Conservation (phyloP, 805 yeast species). For the Allodekkera sacchari region DNA sequence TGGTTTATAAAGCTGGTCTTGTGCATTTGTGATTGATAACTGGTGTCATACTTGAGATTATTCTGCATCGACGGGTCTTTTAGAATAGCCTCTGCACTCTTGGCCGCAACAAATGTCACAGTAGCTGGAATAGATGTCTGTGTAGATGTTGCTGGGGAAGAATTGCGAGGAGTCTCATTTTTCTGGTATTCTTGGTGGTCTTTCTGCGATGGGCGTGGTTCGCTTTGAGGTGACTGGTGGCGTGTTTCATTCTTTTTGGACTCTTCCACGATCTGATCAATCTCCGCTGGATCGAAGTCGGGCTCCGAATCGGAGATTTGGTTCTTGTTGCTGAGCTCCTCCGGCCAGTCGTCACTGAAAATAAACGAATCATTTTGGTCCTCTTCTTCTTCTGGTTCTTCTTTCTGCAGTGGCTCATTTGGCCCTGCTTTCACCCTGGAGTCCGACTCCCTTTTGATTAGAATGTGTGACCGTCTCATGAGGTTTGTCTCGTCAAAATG, state of each 20-base stretch:
- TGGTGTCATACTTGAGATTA: conserved; percentile 44
- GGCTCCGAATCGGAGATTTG: conserved; percentile 19
- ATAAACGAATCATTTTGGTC: conserved; percentile 42
- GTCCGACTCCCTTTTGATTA: neutral
- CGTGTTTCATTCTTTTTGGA: neutral
- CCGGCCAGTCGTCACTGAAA: conserved; percentile 39
- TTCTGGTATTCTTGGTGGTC: neutral
- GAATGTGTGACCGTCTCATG: no score
- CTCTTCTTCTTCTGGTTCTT: conserved; percentile 4
- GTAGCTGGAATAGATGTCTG: conserved; percentile 16
- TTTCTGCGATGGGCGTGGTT: neutral
- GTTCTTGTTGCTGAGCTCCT: conserved; percentile 11
- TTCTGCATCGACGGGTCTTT: conserved; percentile 30
- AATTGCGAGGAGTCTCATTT: no score
- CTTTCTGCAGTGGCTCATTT: neutral
- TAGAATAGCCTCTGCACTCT: conserved; percentile 50
- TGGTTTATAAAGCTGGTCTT: conserved; percentile 52
- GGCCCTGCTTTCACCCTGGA: neutral
- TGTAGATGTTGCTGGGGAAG: conserved; percentile 9
- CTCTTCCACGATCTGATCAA: conserved; percentile 3
- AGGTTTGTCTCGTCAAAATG: conserved; percentile 23
- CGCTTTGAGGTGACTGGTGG: conserved; percentile 5
- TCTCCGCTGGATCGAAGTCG: conserved; percentile 23
- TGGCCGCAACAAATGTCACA: conserved; percentile 51
- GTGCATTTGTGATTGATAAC: conserved; percentile 45